Evolutionary conservation across 495 filamentous ascomycete species (phyloP).

Genomic region (Pyrenula massariospora): DNA sequence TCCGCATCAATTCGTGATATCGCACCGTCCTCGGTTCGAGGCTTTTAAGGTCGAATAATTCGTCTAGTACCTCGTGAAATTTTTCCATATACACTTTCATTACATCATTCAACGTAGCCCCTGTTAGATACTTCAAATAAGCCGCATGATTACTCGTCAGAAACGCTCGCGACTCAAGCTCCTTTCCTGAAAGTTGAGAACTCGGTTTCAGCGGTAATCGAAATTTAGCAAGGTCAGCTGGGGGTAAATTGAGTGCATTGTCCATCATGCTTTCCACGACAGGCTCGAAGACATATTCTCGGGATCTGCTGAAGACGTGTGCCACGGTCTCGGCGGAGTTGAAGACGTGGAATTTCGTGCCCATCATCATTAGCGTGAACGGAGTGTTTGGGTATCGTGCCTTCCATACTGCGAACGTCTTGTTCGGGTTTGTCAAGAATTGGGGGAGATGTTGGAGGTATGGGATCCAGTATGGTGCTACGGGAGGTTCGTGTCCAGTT

Average conservation of each 20-base stretch:
- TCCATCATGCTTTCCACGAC: conserved; percentile 4
- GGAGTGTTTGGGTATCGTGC: conserved; percentile 1
- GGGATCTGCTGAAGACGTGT: conserved; percentile 1
- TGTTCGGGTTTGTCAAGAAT: conserved; percentile 1
- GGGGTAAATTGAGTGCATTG: conserved; percentile 1
- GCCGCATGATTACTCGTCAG: conserved; percentile 1
- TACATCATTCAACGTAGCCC: background rate
- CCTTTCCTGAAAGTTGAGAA: background rate
- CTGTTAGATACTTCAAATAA: conserved; percentile 3
- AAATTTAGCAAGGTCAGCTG: conserved; percentile 1
- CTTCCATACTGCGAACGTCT: background rate
- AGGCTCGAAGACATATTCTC: conserved; percentile 2
- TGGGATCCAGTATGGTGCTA: conserved; percentile 4
- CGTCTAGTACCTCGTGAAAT: background rate
- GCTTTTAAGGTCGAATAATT: background rate
- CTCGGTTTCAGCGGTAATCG: background rate
- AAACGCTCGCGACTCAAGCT: conserved; percentile 2
- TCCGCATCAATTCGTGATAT: conserved; percentile 1
- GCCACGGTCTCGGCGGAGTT: conserved; percentile 2
- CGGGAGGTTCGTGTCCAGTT: conserved; percentile 1
- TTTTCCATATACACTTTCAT: conserved; percentile 1
- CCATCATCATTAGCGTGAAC: conserved; percentile 2
- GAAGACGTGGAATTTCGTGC: conserved; percentile 4
- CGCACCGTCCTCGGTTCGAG: background rate
- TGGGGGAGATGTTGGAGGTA: conserved; percentile 3